Conservation (phyloP, 257 asterid species). For the Knoxia roxburghii region DNA sequence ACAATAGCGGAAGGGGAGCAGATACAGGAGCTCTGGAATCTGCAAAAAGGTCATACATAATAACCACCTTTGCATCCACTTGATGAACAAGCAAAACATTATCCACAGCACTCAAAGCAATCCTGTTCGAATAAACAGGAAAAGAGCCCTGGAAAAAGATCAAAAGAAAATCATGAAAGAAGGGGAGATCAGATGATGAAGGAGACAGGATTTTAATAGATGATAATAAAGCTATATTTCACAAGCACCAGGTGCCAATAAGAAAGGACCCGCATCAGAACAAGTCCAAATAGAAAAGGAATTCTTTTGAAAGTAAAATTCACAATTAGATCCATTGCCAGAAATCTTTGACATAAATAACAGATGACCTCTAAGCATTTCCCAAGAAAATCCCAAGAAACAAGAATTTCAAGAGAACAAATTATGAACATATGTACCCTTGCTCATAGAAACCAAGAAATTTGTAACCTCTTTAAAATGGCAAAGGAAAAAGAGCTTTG, state of each 20-base stretch:
- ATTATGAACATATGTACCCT: constrained; percentile 4
- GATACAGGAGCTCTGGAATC: constrained; percentile 80
- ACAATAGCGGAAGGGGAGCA: constrained; percentile 88
- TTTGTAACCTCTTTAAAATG: background rate
- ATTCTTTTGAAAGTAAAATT: background rate
- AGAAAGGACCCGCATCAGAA: background rate
- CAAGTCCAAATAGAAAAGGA: background rate
- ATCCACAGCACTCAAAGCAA: constrained; percentile 75
- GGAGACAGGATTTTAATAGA: background rate
- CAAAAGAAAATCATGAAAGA: constrained; percentile 18
- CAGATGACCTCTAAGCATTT: background rate
- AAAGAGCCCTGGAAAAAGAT: constrained; percentile 78
- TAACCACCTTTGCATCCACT: constrained; percentile 91
- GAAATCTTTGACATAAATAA: background rate
- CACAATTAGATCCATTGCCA: background rate
- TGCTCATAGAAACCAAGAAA: background rate
- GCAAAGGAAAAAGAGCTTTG: background rate
- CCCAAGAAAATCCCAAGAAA: background rate
- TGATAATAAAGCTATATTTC: background rate
- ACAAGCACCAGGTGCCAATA: background rate
- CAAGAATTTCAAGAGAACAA: background rate
- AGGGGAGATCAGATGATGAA: constrained; percentile 4
- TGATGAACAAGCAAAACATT: constrained; percentile 90
- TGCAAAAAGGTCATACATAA: constrained; percentile 66
- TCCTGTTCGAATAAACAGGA: constrained; percentile 71